Base-by-base conservation (phyloP, 2,329 filamentous ascomycete genomes). In the Lojkania enalia region DNA sequence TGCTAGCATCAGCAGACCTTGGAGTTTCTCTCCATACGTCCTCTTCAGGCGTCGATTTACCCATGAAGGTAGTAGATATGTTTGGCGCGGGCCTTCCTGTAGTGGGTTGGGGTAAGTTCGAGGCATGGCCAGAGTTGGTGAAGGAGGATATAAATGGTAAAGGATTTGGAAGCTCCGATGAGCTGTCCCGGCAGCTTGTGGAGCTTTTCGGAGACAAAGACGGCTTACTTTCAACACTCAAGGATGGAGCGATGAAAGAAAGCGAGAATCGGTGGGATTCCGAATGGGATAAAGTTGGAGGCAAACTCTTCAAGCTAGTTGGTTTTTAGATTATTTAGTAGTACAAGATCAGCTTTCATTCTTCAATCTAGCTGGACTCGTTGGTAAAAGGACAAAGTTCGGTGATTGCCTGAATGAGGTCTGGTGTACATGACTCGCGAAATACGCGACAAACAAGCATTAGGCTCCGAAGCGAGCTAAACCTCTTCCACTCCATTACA, bases 21-120 rank as follows among this genome's bases (percentile, higher is more conserved):
- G 94, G 94, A 7, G 83, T 99, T 18, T 95, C 89, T 44, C 75
- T 99, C 19, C 94, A 99, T 73, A 96, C 84, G 54, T 96, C 90
- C 12, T 95, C 88, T 55, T 96, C 90, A 2, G 94, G 94, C 1
- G 90, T 99, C 0, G 94, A 99, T 70, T 76, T 99, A 15, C 94
- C 94, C 0, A 99, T 99, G 94, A 99, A 99, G 72, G 90, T 99
- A 1, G 91, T 99, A 12, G 94, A 99, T 67, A 96, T 99, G 91
- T 97, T 99, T 67, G 94, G 94, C 2, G 87, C 91, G 0, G 94
- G 92, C 0, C 74, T 99, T 20, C 94, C 94, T 0, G 94, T 99
- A 0, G 85, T 86, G 0, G 92, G 90, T 3, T 97, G 94, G 78
- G 82, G 82, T 19, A 80, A 81, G 2, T 99, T 95, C 63, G 85